Base-by-base conservation (phyloP, 139 green algal genomes). In the Volvox africanus region DNA sequence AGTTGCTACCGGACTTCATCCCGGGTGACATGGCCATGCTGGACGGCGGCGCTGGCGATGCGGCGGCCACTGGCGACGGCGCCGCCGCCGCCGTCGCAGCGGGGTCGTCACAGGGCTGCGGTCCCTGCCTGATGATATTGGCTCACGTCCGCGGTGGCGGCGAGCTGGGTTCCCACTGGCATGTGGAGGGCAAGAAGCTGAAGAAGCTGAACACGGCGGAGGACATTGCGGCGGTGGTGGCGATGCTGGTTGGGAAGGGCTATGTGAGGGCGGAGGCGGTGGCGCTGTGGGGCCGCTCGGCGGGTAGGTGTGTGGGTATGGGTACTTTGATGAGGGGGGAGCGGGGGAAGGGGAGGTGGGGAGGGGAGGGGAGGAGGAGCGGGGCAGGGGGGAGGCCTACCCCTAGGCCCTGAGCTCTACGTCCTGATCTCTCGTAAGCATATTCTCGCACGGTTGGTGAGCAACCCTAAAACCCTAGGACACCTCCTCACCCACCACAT, bases 111-210 rank as follows among this genome's bases (percentile, higher is more conserved):
- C n/a, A n/a, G 44, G 44, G 84, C 71, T 21, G 36, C 28, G 37
- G 71, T 3, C 69, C 69, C 9, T 82, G 69, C 44, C 33, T 94
- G 87, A 71, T 97, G 22, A 95, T 93, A 20, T 79, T 95, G 16
- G 96, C 95, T 0, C 96, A 98, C 68, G 95, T 97, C 80, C 83
- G 96, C 3, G 96, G 96, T 0, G 96, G 96, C 33, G 95, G 95
- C 11, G 96, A 98, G 93, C 93, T 97, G 81, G 96, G 96, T 14
- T 37, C 90, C 32, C 82, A 79, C n/a, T 98, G 96, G 96, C 96
- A 98, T 89, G 37, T 75, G 26, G 91, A 86, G 12, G 96, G 93
- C 30, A 88, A 92, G 55, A 80, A 65, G 18, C 61, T 30, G 11
- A 33, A 50, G 87, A 97, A 97, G 91, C 14, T 30, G 13, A 91